A percentile compares a stretch with the other conserved stretches of the same genome.
Conservation (phyloP, 306 rosid genomes). For the Prunus kanzakura region DNA sequence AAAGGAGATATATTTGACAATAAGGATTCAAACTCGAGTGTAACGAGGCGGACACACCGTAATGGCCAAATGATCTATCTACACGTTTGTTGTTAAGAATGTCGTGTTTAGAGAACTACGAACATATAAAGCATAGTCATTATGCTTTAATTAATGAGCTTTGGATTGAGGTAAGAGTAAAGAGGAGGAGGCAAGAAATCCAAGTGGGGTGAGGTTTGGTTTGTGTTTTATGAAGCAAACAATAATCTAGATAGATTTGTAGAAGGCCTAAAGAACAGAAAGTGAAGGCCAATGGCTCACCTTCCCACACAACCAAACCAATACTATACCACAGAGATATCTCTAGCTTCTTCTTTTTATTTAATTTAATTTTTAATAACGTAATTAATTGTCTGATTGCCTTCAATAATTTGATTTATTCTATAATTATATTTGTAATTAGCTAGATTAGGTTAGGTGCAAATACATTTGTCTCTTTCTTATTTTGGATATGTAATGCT, state of each 20-base stretch:
- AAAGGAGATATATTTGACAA: too few relatives aligned
- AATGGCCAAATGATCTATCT: too few relatives aligned
- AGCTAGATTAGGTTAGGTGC: not conserved
- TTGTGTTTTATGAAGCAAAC: slow-evolving; percentile 33
- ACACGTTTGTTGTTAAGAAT: too few relatives aligned
- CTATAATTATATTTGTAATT: too few relatives aligned
- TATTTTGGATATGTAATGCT: too few relatives aligned
- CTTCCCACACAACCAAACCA: slow-evolving; percentile 4
- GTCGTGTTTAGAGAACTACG: too few relatives aligned
- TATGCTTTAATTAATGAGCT: not conserved
- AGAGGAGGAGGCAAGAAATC: slow-evolving; percentile 29
- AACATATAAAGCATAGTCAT: not conserved
- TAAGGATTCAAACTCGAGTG: too few relatives aligned
- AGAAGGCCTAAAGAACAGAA: not conserved
- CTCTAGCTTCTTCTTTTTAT: too few relatives aligned
- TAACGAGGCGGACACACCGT: too few relatives aligned
- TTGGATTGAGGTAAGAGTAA: not conserved
- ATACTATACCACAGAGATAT: too few relatives aligned
- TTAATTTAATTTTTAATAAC: too few relatives aligned
- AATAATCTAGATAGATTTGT: slow-evolving; percentile 12
- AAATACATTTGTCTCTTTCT: not conserved
- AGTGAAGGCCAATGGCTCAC: slow-evolving; percentile 12
- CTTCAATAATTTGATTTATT: too few relatives aligned
- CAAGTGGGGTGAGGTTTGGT: slow-evolving; percentile 37
- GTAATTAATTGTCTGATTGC: not conserved